Conservation (phyloP, 2,329 filamentous ascomycete genomes). For the Corynespora cassiicola region DNA sequence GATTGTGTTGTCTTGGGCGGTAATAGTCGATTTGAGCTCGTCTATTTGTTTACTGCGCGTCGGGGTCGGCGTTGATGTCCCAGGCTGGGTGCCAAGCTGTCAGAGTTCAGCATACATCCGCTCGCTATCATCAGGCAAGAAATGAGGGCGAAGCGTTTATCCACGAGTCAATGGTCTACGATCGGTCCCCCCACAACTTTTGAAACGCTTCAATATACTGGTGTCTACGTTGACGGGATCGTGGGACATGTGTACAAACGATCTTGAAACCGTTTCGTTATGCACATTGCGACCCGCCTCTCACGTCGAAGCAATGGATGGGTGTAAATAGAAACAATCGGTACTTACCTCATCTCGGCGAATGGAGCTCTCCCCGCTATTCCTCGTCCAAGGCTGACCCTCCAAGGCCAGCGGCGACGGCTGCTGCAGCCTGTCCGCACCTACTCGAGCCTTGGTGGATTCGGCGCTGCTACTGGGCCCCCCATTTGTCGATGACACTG, state of each 20-base stretch:
- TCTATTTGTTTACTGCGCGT: constrained; percentile 28
- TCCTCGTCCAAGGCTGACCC: constrained; percentile 18
- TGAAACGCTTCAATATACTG: not conserved
- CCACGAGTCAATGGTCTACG: constrained; percentile 1
- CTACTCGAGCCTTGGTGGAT: constrained; percentile 23
- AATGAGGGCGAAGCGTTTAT: not conserved
- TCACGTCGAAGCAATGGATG: too few species aligned
- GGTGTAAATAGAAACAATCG: constrained; percentile 25
- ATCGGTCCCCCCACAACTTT: too few species aligned
- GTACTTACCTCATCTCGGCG: constrained; percentile 39
- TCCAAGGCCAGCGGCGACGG: constrained; percentile 31
- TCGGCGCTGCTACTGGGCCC: constrained; percentile 21
- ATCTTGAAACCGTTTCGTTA: constrained; percentile 37
- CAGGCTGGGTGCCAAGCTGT: constrained; percentile 22
- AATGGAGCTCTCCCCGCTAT: constrained; percentile 14
- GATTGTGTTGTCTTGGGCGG: constrained; percentile 39
- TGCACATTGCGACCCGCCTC: constrained; percentile 13
- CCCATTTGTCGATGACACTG: constrained; percentile 20
- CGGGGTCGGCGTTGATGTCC: constrained; percentile 17
- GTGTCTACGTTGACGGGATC: not conserved
- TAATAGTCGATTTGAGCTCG: constrained; percentile 35
- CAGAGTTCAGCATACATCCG: constrained; percentile 12
- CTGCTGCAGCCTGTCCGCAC: constrained; percentile 24
- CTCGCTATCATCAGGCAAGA: not conserved
- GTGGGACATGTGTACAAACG: constrained; percentile 12